These are phyloP conservation scores for Mycena kentingensis DNA, from an alignment of 768 basidiomycete species.

Conservation along the genomic window DNA sequence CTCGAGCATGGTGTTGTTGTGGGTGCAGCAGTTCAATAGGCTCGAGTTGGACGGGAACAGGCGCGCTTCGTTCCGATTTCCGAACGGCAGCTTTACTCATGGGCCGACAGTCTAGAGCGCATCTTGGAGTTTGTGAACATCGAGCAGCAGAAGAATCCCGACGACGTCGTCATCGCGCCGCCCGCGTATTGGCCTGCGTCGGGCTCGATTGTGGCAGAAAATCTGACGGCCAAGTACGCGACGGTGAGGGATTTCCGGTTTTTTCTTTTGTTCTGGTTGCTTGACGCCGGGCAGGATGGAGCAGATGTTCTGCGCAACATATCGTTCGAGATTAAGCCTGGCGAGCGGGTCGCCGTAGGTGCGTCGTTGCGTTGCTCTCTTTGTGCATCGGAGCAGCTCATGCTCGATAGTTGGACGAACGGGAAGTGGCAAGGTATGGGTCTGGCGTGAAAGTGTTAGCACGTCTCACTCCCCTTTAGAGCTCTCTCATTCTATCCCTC, in stretches of 20 bases:
- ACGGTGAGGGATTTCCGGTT: too few species aligned
- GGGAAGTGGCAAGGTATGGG: slow-evolving; percentile 46
- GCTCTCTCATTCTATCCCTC: slow-evolving; percentile 21
- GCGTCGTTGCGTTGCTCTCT: slow-evolving; percentile 7
- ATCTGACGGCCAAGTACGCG: slow-evolving; percentile 53
- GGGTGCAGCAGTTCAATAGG: slow-evolving; percentile 36
- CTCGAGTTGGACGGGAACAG: slow-evolving; percentile 48
- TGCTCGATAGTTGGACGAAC: slow-evolving; percentile 50
- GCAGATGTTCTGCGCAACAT: slow-evolving; percentile 58
- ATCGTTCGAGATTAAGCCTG: slow-evolving; percentile 51
- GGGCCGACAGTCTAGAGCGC: slow-evolving; percentile 46
- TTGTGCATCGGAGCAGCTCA: too few species aligned
- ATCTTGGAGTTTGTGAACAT: slow-evolving; percentile 56
- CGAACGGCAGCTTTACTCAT: slow-evolving; percentile 37
- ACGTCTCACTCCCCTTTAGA: slow-evolving; percentile 32
- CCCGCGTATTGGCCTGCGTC: slow-evolving; percentile 68
- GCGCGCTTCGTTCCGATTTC: neutral
- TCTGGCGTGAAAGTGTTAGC: too few species aligned
- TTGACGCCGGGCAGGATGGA: too few species aligned
- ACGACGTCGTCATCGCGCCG: slow-evolving; percentile 45
- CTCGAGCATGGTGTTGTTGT: neutral
- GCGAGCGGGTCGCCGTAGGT: slow-evolving; percentile 58
- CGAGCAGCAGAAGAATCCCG: slow-evolving; percentile 52
- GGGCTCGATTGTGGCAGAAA: slow-evolving; percentile 53
- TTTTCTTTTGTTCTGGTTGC: too few species aligned